Conservation (phyloP, 257 asterid genomes). For the Avicennia marina region DNA sequence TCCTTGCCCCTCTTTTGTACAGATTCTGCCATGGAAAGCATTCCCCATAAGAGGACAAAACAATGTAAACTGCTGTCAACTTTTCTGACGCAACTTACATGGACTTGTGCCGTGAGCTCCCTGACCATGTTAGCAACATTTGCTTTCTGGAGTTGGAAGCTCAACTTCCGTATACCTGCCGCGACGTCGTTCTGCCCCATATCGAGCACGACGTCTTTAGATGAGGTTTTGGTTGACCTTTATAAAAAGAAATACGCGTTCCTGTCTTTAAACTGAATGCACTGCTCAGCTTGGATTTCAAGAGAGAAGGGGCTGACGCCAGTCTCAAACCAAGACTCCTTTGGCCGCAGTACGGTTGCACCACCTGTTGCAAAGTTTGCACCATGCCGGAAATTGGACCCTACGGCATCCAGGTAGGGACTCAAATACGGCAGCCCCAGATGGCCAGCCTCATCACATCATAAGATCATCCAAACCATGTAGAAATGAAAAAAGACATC, state of each 20-base stretch:
- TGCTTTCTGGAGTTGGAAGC: slow-evolving; percentile 23
- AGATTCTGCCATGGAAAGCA: slow-evolving; percentile 28
- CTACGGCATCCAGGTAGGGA: slow-evolving; percentile 62
- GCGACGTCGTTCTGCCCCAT: slow-evolving; percentile 75
- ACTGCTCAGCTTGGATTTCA: slow-evolving; percentile 65
- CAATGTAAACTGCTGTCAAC: no score
- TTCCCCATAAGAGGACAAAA: neutral
- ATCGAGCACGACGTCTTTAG: slow-evolving; percentile 49
- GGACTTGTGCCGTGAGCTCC: slow-evolving; percentile 36
- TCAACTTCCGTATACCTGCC: slow-evolving; percentile 23
- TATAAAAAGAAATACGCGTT: slow-evolving; percentile 8
- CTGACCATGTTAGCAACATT: slow-evolving; percentile 30
- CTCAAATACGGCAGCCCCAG: slow-evolving; percentile 54
- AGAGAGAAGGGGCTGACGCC: slow-evolving; percentile 61
- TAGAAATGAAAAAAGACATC: no score
- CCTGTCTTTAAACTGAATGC: slow-evolving; percentile 43
- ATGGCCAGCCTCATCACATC: slow-evolving; percentile 38
- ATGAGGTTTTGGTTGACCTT: slow-evolving; percentile 20
- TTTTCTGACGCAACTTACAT: slow-evolving; percentile 26
- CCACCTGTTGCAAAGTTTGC: slow-evolving; percentile 85
- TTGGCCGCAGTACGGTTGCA: slow-evolving; percentile 46
- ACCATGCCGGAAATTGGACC: slow-evolving; percentile 47
- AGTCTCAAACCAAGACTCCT: slow-evolving; percentile 45
- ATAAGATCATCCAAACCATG: no score
- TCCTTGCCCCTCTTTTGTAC: slow-evolving; percentile 52